Evolutionary conservation across 257 asterid species (phyloP), one percentile per base, ranked within the genome.

Genomic region (Apocynum venetum): DNA sequence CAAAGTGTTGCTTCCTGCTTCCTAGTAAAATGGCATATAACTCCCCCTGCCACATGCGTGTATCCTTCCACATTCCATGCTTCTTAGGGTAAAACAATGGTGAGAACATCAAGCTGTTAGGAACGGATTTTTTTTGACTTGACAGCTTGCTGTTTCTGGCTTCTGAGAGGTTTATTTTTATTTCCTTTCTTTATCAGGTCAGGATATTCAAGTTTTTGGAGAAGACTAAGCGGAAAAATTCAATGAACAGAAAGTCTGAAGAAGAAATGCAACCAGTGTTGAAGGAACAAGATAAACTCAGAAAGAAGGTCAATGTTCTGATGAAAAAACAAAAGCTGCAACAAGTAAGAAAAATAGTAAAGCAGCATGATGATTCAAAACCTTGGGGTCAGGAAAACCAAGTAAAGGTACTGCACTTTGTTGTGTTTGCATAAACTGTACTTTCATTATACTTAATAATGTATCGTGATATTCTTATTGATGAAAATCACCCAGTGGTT

Each of bases 361-460:
- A 80, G 77, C 87, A 77, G 66, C 93, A 89, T 72, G 97, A 91
- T 79, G 89, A 88, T 74, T 63, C 80, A 68, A 89, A 84, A 82
- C 85, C 97, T 31, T 96, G 98, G 99, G 97, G 99, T 61, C 92
- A 86, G 87, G 99, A 93, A n/a, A 84, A 82, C 84, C 94, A 90
- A 89, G 83, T 90, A 51, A 96, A 91, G 97, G 99, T 92, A 69
- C 51, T 56, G 43, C 71, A 41, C 53, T 68, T 43, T 20, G 73
- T 68, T 68, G 72, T 53, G 19, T 67, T 67, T 14, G 48, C 49
- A 2, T 46, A 35, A 43, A 38, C 52, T 67, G 6, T 67, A 67
- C 36, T 67, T 67, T 41, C 19, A 41, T 36, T 41, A 4, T 65
- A 40, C 71, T 1, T 7, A 4, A 1, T 66, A 3, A 10, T 17